Base-by-base conservation (phyloP, 1,139 yeast genomes). In the Yamadazyma diddensiae region DNA sequence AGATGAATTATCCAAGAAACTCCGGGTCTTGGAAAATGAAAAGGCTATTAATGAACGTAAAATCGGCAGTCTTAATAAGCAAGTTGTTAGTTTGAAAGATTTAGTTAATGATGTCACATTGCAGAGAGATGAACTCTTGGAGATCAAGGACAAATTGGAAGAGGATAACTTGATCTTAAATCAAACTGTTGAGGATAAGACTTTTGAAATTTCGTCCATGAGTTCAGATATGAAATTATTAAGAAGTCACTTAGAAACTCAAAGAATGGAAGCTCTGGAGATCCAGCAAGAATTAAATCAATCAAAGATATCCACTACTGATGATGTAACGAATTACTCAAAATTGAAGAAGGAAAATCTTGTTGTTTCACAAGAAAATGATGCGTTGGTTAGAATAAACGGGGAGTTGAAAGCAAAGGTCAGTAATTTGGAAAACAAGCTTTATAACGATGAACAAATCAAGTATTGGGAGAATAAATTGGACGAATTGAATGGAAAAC, bases 41-140 rank as follows among this genome's bases (percentile, higher is more conserved):
- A 65, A 52, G 57, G 62, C 42, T 24, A 66, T 49, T 42, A 65
- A 52, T 54, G 78, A 59, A 59, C 62, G 63, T 42, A 76, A 59
- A 42, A 55, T 77, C n/a, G 60, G 55, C 7, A 70, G 72, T 18
- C 59, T 76, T 40, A 55, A 61, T 30, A 71, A 73, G 25, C 84
- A 79, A 50, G 66, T 77, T 2, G 53, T 55, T 9, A 69, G 73
- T 1, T 56, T 79, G 49, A 75, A 75, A 42, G 71, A 70, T 13
- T 60, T 78, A 6, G 69, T 76, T 35, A 73, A 62, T 24, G 79
- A 77, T 37, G 50, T 79, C 21, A 54, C 70, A 11, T 45, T 45
- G 15, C 76, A 79, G 50, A 62, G 82, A 50, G 77, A 73, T 50
- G 53, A 62, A 19, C 56, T 82, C 25, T 52, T 73, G 32, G 59